Evolutionary conservation across 2,329 filamentous ascomycete species (phyloP).

Genomic region (Trichoderma gracile): DNA sequence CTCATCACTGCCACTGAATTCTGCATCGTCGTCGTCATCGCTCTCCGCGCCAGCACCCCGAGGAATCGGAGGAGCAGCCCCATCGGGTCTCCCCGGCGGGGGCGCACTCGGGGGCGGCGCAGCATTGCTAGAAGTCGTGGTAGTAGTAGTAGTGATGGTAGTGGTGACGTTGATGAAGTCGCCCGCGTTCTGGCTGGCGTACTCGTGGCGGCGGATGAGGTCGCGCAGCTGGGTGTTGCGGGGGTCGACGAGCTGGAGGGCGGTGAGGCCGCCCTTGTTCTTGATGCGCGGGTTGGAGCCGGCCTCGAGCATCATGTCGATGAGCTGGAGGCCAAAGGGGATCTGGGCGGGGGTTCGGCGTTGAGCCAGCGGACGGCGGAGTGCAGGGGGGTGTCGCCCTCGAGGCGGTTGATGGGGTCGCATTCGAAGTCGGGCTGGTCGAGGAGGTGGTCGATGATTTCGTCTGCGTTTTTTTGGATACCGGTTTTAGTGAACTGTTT

Average conservation of each 20-base stretch:
- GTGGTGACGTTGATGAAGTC: conserved; percentile 53
- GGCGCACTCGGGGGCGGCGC: conserved; percentile 28
- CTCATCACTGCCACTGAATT: conserved; percentile 65
- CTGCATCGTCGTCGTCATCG: conserved; percentile 56
- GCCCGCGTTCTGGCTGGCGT: conserved; percentile 58
- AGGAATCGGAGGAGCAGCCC: conserved; percentile 12
- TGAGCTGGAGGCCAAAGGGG: conserved; percentile 64
- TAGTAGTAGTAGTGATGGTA: no score
- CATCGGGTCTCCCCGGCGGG: conserved; percentile 29
- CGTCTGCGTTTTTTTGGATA: conserved; percentile 63
- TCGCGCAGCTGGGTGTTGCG: conserved; percentile 61
- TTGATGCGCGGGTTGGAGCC: conserved; percentile 59
- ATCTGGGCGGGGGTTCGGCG: conserved; percentile 62
- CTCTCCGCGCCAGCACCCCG: conserved; percentile 36
- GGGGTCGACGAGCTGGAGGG: conserved; percentile 73
- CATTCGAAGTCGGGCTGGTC: conserved; percentile 85
- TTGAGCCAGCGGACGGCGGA: conserved; percentile 77
- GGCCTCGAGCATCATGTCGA: conserved; percentile 81
- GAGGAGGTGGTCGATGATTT: conserved; percentile 77
- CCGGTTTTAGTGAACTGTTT: no score
- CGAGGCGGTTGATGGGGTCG: conserved; percentile 70
- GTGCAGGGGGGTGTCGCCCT: conserved; percentile 79
- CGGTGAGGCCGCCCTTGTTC: conserved; percentile 73
- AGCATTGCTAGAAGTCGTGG: no score
- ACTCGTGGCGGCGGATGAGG: conserved; percentile 70